Conservation (phyloP, 2,329 filamentous ascomycete species). For the Penicillium sp. region DNA sequence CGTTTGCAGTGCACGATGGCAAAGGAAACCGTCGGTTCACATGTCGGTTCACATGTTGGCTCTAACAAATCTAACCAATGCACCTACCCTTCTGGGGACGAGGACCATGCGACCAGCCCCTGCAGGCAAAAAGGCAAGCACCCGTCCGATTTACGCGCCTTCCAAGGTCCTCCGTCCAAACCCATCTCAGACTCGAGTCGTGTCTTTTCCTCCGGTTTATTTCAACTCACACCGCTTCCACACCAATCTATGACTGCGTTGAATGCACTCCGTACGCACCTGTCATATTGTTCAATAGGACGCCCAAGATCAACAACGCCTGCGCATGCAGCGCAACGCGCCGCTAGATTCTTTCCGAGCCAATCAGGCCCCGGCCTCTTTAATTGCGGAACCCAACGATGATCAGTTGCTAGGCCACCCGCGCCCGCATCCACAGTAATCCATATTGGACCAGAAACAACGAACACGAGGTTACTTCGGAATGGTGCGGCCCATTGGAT, state of each 20-base stretch:
- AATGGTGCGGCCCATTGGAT: background rate
- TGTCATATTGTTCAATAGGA: constrained; percentile 1
- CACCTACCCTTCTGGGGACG: background rate
- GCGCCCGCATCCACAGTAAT: background rate
- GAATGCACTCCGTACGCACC: background rate
- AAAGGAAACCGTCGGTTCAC: background rate
- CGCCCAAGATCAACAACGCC: background rate
- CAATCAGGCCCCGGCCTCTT: background rate
- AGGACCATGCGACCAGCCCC: background rate
- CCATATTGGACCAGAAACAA: background rate
- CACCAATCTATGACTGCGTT: background rate
- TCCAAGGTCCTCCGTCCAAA: background rate
- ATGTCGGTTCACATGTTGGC: background rate
- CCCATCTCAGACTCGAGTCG: background rate
- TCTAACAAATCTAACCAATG: background rate
- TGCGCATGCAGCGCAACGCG: background rate
- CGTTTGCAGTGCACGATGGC: background rate
- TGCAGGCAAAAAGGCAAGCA: background rate
- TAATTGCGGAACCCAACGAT: background rate
- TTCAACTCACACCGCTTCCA: background rate
- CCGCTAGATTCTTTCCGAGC: background rate
- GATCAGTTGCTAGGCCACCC: background rate
- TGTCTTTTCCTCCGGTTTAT: background rate
- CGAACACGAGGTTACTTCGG: background rate
- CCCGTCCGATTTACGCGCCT: background rate